Percentiles rank a stretch among this genome's conserved stretches.
These are phyloP conservation scores for Globisporangium spiculum DNA, from an alignment of 352 stramenopile genomes.

Conservation along the genomic window DNA sequence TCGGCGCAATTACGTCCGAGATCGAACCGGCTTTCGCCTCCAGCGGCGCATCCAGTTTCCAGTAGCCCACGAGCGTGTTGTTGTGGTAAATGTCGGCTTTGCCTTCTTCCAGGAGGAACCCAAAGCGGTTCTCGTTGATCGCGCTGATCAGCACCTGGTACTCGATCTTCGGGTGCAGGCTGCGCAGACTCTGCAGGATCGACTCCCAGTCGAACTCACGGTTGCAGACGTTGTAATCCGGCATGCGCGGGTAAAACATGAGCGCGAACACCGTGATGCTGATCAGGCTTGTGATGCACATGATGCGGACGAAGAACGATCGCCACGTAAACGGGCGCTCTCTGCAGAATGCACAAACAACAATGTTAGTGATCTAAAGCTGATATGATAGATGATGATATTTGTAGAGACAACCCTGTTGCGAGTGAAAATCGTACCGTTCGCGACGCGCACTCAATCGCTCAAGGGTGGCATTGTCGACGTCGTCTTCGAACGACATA, in stretches of 20 bases:
- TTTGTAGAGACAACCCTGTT: neutral
- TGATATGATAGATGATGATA: neutral
- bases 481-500: slow-evolving; percentile 54
- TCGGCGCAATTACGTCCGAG: slow-evolving; percentile 70
- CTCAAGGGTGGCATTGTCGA: slow-evolving; percentile 51
- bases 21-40: slow-evolving; percentile 70
- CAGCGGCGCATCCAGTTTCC: slow-evolving; percentile 63
- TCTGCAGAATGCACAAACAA: slow-evolving; percentile 14
- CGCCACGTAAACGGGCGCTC: slow-evolving; percentile 49
- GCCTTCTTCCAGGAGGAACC: slow-evolving; percentile 75
- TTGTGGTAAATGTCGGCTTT: slow-evolving; percentile 83
- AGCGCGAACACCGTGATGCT: slow-evolving; percentile 64
- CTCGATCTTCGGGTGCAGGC: slow-evolving; percentile 74
- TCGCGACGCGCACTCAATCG: slow-evolving; percentile 44
- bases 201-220: slow-evolving; percentile 88
- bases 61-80: slow-evolving; percentile 60
- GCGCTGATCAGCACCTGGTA: slow-evolving; percentile 86
- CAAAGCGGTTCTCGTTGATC: slow-evolving; percentile 88
- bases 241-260: slow-evolving; percentile 87
- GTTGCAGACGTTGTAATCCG: slow-evolving; percentile 89
- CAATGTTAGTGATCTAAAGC: neutral
- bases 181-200: slow-evolving; percentile 73
- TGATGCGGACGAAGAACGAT: slow-evolving; percentile 48
- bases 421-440: slow-evolving; percentile 14
- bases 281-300: slow-evolving; percentile 53